Percentiles rank a stretch among this genome's conserved stretches.
phyloP scores from a whole-genome alignment of 805 yeast genomes.

The Lipomyces mesembrius region DNA sequence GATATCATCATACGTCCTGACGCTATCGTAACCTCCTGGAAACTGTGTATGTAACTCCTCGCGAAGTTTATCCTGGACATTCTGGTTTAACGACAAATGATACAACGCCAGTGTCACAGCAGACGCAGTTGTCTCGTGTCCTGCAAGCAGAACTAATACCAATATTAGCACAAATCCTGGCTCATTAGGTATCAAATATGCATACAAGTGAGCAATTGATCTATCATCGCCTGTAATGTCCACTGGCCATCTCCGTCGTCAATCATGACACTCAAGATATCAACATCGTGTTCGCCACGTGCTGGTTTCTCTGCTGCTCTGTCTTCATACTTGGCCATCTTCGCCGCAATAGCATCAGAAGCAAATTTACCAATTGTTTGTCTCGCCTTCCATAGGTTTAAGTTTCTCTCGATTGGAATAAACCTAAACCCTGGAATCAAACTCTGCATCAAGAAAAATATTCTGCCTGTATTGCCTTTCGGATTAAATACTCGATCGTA shows the following conservation, averaged over 20 bases:
- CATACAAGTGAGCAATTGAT: conserved; percentile 29
- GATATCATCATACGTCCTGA: conserved; percentile 23
- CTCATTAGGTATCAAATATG: background rate
- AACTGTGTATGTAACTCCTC: conserved; percentile 22
- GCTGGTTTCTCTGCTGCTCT: background rate
- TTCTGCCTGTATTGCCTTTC: background rate
- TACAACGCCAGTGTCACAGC: conserved; percentile 18
- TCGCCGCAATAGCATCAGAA: conserved; percentile 24
- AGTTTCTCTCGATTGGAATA: conserved; percentile 23
- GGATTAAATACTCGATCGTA: conserved; percentile 20
- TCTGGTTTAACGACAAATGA: conserved; percentile 18
- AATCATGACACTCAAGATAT: conserved; percentile 29
- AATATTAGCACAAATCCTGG: conserved; percentile 1
- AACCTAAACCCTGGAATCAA: conserved; percentile 20
- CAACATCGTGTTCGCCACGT: conserved; percentile 8
- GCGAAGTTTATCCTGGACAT: conserved; percentile 27
- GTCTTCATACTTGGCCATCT: conserved; percentile 11
- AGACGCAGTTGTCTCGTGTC: conserved; percentile 37
- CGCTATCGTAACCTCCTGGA: conserved; percentile 20
- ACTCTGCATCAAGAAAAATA: conserved; percentile 17
- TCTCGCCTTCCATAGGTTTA: conserved; percentile 11
- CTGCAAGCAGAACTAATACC: conserved; percentile 24
- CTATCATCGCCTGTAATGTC: conserved; percentile 25
- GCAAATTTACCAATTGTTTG: conserved; percentile 22
- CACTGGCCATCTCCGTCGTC: conserved; percentile 24